These are phyloP conservation scores for Cajanus cajan DNA, from an alignment of 306 rosid species.

Conservation along the genomic window DNA sequence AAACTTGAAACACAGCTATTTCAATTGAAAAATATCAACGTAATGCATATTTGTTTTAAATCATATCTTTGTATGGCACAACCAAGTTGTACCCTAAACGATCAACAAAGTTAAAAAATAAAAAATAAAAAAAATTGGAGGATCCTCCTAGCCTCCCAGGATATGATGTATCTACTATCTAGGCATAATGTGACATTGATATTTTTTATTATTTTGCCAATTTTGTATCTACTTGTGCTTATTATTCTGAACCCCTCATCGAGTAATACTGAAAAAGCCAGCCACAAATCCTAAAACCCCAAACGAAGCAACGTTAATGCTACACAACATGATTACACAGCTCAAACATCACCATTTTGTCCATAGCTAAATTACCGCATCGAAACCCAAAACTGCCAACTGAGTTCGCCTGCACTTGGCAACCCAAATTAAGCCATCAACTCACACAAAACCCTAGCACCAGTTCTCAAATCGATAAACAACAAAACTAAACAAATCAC, in stretches of 20 bases:
- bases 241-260: conserved; percentile 60
- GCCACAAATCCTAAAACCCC: conserved; percentile 63
- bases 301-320: conserved; percentile 23
- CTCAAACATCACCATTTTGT: not conserved
- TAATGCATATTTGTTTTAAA: not conserved
- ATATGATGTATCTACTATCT: too few relatives aligned
- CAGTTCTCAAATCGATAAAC: not conserved
- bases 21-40: not conserved
- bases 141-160: not conserved
- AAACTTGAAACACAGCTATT: not conserved
- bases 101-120: not conserved
- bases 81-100: not conserved
- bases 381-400: conserved; percentile 52
- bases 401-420: conserved; percentile 54
- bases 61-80: too few relatives aligned
- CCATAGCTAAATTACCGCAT: conserved; percentile 54
- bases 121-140: not conserved
- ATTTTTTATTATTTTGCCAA: not conserved
- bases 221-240: not conserved
- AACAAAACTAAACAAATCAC: not conserved
- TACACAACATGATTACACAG: conserved; percentile 21
- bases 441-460: conserved; percentile 16
- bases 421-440: conserved; percentile 28
- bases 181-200: not conserved
- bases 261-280: conserved; percentile 53